Conservation (phyloP, 192 early-diverging fungal genomes). For the Umbelopsis ramanniana region DNA sequence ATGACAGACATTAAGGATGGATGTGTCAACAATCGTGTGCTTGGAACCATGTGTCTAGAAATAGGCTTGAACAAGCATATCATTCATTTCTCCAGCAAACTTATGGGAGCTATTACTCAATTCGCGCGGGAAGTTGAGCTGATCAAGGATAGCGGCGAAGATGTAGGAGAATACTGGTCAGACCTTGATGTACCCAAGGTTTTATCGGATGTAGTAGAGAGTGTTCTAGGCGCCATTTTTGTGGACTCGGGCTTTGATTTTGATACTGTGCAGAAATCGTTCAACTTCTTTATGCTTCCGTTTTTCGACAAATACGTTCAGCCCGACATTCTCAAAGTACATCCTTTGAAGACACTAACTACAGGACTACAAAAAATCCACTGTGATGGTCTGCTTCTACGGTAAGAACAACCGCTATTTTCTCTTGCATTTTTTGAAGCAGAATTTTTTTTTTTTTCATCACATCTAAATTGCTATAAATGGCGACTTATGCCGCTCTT, state of each 20-base stretch:
- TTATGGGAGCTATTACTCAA: constrained; percentile 61
- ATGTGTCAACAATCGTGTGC: constrained; percentile 84
- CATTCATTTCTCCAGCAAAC: constrained; percentile 59
- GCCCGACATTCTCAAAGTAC: constrained; percentile 46
- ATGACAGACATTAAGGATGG: constrained; percentile 87
- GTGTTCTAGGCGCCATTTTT: constrained; percentile 84
- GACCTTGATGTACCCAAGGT: constrained; percentile 86
- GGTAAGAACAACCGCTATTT: constrained; percentile 33
- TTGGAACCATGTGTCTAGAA: constrained; percentile 71
- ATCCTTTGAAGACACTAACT: constrained; percentile 48
- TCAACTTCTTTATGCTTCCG: constrained; percentile 40
- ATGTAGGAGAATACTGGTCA: constrained; percentile 75
- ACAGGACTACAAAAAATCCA: constrained; percentile 44
- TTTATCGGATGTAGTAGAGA: constrained; percentile 87
- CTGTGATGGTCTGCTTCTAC: constrained; percentile 44
- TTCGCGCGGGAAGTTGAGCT: constrained; percentile 57
- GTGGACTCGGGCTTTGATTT: constrained; percentile 79
- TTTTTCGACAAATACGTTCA: constrained; percentile 48
- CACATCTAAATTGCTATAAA: neutral
- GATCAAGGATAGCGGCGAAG: constrained; percentile 34
- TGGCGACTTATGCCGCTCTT: constrained; percentile 6
- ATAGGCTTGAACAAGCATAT: constrained; percentile 70
- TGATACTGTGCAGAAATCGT: constrained; percentile 50
- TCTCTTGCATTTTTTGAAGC: neutral
- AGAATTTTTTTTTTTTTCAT: neutral